Evolutionary conservation across 768 basidiomycete species (phyloP).

Genomic region (Phlebiopsis gigantea): DNA sequence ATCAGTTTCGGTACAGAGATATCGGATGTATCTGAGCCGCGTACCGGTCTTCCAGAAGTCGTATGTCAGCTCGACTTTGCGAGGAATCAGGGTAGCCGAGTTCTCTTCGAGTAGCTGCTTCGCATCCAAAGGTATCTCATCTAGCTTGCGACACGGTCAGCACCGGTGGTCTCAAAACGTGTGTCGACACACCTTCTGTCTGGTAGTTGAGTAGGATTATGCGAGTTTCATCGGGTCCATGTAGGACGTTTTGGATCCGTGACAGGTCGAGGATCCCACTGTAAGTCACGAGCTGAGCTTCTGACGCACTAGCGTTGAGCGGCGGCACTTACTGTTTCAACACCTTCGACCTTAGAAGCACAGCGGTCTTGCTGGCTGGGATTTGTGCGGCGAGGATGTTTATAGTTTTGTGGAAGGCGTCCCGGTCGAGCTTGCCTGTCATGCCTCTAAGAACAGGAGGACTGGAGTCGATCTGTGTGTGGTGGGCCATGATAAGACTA

Average conservation of each 20-base stretch:
- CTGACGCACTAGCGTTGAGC: neutral
- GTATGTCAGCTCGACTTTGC: constrained; percentile 68
- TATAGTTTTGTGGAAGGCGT: constrained; percentile 59
- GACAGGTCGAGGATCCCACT: constrained; percentile 66
- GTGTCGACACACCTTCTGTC: constrained; percentile 43
- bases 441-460: constrained; percentile 50
- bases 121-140: constrained; percentile 55
- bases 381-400: constrained; percentile 66
- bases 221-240: constrained; percentile 42
- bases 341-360: constrained; percentile 49
- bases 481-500: neutral
- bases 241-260: constrained; percentile 56
- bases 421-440: constrained; percentile 50
- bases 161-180: constrained; percentile 1
- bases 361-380: constrained; percentile 47
- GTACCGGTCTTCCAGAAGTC: constrained; percentile 86
- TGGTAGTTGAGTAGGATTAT: constrained; percentile 64
- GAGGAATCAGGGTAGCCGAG: constrained; percentile 47
- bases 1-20: too few species aligned
- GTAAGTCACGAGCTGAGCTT: neutral
- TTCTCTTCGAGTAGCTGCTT: constrained; percentile 51
- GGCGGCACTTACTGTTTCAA: constrained; percentile 50
- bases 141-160: constrained; percentile 44
- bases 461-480: neutral
- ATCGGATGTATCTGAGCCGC: constrained; percentile 11